These are phyloP conservation scores for Gynandropsis gynandra DNA, from an alignment of 345 rosid species.

Conservation along the genomic window DNA sequence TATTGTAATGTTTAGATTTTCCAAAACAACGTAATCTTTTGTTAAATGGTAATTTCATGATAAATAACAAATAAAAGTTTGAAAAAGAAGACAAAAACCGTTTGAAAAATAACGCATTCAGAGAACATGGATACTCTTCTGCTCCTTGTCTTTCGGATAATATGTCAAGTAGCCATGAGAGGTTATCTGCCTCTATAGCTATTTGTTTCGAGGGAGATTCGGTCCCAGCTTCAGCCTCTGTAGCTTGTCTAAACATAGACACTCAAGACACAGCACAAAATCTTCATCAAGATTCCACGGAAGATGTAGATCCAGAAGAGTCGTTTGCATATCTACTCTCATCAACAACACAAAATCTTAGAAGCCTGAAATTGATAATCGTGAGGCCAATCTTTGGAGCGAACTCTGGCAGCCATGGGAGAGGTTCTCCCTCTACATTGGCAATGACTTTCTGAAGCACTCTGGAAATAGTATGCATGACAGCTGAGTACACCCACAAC, in stretches of 20 bases:
- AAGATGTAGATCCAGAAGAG: slow-evolving; percentile 34
- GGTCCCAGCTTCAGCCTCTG: slow-evolving; percentile 32
- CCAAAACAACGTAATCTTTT: too few relatives aligned
- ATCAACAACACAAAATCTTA: slow-evolving; percentile 33
- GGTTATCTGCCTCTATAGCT: slow-evolving; percentile 74
- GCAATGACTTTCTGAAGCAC: too few relatives aligned
- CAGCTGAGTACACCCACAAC: slow-evolving; percentile 60
- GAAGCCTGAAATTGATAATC: slow-evolving; percentile 51
- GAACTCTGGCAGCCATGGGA: slow-evolving; percentile 81
- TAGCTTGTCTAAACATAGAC: slow-evolving; percentile 53
- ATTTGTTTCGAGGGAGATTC: slow-evolving; percentile 60
- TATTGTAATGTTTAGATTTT: too few relatives aligned
- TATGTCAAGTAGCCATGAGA: slow-evolving; percentile 87
- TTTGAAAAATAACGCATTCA: too few relatives aligned
- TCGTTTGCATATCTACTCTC: slow-evolving; percentile 23
- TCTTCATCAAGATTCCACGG: slow-evolving; percentile 49
- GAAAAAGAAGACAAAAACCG: too few relatives aligned
- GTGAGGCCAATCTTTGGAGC: slow-evolving; percentile 78
- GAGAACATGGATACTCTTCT: too few relatives aligned
- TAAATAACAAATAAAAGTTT: too few relatives aligned
- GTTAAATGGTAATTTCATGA: too few relatives aligned
- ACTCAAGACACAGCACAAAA: slow-evolving; percentile 50
- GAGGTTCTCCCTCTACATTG: too few relatives aligned
- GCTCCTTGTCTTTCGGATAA: slow-evolving; percentile 72
- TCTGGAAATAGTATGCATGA: too few relatives aligned